phyloP scores from a whole-genome alignment of 192 early-diverging fungal species.

The Geranomyces variabilis region DNA sequence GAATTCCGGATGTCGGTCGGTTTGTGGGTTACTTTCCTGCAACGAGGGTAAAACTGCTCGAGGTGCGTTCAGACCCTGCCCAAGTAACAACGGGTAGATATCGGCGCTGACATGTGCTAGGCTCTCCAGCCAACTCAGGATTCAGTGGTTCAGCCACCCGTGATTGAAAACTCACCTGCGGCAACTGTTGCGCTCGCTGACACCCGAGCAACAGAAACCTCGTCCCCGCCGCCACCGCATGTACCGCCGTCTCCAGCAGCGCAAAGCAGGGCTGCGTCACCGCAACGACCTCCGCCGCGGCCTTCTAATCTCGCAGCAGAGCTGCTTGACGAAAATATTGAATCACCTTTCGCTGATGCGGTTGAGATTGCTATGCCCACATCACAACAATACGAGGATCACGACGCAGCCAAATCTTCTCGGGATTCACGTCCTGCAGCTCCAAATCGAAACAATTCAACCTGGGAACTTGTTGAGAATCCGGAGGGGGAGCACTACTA shows the following conservation, averaged over 20 bases:
- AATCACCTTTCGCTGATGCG: too few species aligned
- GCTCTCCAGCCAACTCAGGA: too few species aligned
- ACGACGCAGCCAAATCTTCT: background rate
- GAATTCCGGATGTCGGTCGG: background rate
- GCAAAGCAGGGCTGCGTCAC: background rate
- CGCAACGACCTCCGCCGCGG: background rate
- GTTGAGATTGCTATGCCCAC: too few species aligned
- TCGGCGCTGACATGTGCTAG: too few species aligned
- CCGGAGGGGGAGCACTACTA: conserved; percentile 44
- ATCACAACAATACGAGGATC: background rate
- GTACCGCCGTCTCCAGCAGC: conserved; percentile 2
- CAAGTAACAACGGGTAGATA: too few species aligned
- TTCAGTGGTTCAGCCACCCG: too few species aligned
- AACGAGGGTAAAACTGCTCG: conserved; percentile 43
- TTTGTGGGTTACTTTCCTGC: conserved; percentile 55
- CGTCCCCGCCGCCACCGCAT: background rate
- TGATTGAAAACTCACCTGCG: too few species aligned
- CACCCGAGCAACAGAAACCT: too few species aligned
- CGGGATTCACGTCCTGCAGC: background rate
- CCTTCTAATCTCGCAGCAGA: background rate
- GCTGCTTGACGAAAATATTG: too few species aligned
- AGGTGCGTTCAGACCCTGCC: background rate
- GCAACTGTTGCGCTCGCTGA: too few species aligned
- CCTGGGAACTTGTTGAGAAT: conserved; percentile 35
- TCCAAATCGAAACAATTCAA: background rate